Evolutionary conservation across 2,329 filamentous ascomycete genomes (phyloP), one percentile per base, ranked within the genome.

Genomic region (Microsporum ferrugineum): DNA sequence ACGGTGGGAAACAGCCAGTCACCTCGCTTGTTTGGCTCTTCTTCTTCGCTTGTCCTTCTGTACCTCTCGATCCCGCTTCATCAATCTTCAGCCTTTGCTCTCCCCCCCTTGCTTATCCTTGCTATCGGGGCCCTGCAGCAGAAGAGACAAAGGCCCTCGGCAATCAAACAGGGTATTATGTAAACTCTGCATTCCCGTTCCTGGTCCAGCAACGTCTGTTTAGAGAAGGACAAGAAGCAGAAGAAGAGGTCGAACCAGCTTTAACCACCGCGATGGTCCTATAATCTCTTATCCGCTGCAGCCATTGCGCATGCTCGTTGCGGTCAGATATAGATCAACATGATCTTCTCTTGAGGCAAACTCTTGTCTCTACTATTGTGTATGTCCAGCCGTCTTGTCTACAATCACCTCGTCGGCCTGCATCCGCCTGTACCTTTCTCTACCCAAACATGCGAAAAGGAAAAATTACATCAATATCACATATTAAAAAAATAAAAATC

Each of bases 81-180:
- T 12, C 39, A 41, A 41, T 29, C 23, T 49, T 49, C 23, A 49
- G 45, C 45, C 49, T 55, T 33, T 55, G 14, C 49, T 10, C n/a
- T 17, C 29, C 34, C 5, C 29, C 23, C 12, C 27, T 27, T 31
- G 7, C 29, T 23, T 7, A 7, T 23, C 45, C 45, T 49, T 12
- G 38, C 8, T 36, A 39, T 39, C 14, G 5, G 17, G 38, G 23
- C 45, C 45, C 45, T 49, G 45, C 45, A 49, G 45, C 23, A 29
- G 29, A 27, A n/a, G 6, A n/a, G 39, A 41, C 8, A n/a, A 17
- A 41, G 5, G 39, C 23, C 12, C 27, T 55, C 49, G 49, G 49
- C 49, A 55, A 55, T 55, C 49, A 55, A 55, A 33, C 49, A 23
- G 49, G 49, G 49, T 55, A 55, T 55, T 55, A 55, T 55, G 49